Base-by-base conservation (phyloP, 2,329 filamentous ascomycete species). In the Xylariaceae sp. region DNA sequence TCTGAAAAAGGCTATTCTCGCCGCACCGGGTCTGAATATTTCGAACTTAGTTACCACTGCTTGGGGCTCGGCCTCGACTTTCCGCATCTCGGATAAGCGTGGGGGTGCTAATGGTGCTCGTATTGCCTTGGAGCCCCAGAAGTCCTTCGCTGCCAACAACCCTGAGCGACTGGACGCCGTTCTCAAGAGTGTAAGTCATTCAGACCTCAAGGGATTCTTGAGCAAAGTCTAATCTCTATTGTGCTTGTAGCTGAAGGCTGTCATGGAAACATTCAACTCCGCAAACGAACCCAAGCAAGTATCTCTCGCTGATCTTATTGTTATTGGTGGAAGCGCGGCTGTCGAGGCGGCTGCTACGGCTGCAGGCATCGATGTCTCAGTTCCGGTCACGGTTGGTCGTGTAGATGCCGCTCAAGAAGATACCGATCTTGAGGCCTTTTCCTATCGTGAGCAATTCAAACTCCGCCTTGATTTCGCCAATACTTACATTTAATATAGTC, bases 31-130 rank as follows among this genome's bases (percentile, higher is more conserved):
- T 17, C 65, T 90, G 6, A 75, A 78, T 48, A 71, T 78, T 10
- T 75, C 76, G 51, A 82, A 83, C 70, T 75, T 90, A 54, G 79
- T 90, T 51, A 76, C 78, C 9, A 79, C 79, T 13, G 86, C 86
- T 19, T 90, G 84, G 82, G 83, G 82, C 1, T 82, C 86, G 0
- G 85, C 86, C 22, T 85, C 86, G 2, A 86, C 84, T 31, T 89
- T 86, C 83, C 86, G 86, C 55, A 80, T 83, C 61, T 80, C 82
- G 60, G 88, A 92, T 76, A 91, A 91, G 82, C 88, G 88, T 60
- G 88, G 88, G 60, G 88, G 88, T 65, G 88, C 88, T 72, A 91
- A 91, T 64, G 88, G 88, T 63, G 87, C 82, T 13, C 87, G 88
- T 63, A 89, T 91, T 63, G 84, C 86, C 39, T 84, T 91, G n/a